Base-by-base conservation (phyloP, 106 monocot species). In the Hemerocallis citrina region DNA sequence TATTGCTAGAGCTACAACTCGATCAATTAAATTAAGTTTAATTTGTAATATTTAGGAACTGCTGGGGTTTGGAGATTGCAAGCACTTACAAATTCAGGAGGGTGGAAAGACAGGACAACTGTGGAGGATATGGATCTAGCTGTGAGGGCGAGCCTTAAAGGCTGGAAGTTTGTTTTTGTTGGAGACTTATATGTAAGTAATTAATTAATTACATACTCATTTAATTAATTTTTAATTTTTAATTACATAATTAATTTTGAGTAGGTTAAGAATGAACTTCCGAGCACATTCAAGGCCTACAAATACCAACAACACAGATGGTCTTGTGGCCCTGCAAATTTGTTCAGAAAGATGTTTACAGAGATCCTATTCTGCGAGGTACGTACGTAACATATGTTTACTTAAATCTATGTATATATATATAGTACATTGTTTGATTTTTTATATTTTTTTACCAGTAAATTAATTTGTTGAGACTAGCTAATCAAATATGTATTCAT, bases 31-130 rank as follows among this genome's bases (percentile, higher is more conserved):
- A n/a, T n/a, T n/a, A n/a, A n/a, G 6, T 55, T 6, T 16, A n/a
- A 0, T 22, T 11, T 54, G 40, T 41, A 8, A n/a, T 48, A 33
- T 51, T 14, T 39, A 85, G 79, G 84, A 20, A 86, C 86, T 68
- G 86, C 86, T 55, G 86, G 86, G 37, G 81, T 86, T 2, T 86
- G 86, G 81, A 67, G 86, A 55, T 33, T 78, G 8, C 59, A 75
- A 34, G 86, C 86, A 1, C 61, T 86, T 4, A 72, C 21, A 10
- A 80, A 85, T 71, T 73, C 85, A 12, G 85, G 85, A 7, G 85
- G 85, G 28, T 85, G 85, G 85, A 85, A 85, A 67, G 85, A 85
- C 48, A 41, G 85, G n/a, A 85, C 85, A 11, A 85, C 79, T n/a
- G 85, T 81, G 31, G 81, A 81, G 68, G 85, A 86, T 56, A 86